Conservation (phyloP, 495 filamentous ascomycete species). For the Aspergillus kassunensis region DNA sequence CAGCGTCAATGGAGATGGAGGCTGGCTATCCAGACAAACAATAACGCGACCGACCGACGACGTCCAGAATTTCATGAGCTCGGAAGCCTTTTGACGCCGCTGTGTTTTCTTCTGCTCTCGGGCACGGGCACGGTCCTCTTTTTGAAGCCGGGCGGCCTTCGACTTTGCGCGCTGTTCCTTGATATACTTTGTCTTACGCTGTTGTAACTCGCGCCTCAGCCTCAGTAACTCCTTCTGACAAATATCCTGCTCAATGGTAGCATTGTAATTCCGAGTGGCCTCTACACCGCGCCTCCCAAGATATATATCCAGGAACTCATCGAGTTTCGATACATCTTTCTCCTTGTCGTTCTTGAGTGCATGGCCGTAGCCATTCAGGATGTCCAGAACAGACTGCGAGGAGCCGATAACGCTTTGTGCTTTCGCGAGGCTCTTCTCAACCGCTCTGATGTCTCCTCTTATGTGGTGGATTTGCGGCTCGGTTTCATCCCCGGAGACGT, state of each 20-base stretch:
- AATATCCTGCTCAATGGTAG: slow-evolving; percentile 2
- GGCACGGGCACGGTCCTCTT: slow-evolving; percentile 6
- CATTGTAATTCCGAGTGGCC: slow-evolving; percentile 4
- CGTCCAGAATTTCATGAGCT: slow-evolving; percentile 55
- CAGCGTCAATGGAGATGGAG: neutral
- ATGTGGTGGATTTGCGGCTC: too few species aligned
- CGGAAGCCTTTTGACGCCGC: slow-evolving; percentile 37
- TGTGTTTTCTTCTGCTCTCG: slow-evolving; percentile 29
- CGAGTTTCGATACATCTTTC: slow-evolving; percentile 14
- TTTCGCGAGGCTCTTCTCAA: slow-evolving; percentile 14
- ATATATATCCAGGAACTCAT: slow-evolving; percentile 22
- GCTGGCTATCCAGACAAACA: slow-evolving; percentile 43
- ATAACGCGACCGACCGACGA: slow-evolving; percentile 46
- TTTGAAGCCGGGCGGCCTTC: slow-evolving; percentile 23
- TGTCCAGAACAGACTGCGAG: slow-evolving; percentile 10
- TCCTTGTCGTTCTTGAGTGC: neutral
- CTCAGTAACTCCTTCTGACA: slow-evolving; percentile 10
- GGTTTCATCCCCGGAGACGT: slow-evolving; percentile 17
- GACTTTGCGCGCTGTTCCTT: slow-evolving; percentile 19
- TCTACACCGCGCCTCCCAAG: slow-evolving; percentile 2
- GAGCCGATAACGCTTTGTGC: slow-evolving; percentile 15
- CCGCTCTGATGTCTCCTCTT: too few species aligned
- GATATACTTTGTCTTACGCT: slow-evolving; percentile 28
- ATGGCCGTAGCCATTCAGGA: slow-evolving; percentile 21
- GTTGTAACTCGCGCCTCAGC: slow-evolving; percentile 10